Percentiles rank a stretch among this genome's conserved stretches.
Conservation (phyloP, 169 alveolate species). For the Plasmodium blacklocki region DNA sequence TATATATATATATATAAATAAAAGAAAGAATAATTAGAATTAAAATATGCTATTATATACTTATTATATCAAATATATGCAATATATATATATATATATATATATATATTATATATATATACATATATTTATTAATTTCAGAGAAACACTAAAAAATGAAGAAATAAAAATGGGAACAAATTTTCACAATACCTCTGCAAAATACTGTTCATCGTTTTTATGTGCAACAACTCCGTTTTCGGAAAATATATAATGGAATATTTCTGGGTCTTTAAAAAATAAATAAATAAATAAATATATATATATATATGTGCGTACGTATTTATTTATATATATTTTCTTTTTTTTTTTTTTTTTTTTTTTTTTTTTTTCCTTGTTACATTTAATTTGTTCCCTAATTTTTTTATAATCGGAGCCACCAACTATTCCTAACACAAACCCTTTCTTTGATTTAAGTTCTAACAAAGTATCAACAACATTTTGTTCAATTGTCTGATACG, state of each 20-base stretch:
- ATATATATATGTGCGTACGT: neutral
- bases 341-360: constrained; percentile 13
- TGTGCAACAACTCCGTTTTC: constrained; percentile 94
- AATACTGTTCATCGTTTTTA: constrained; percentile 86
- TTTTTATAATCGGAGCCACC: constrained; percentile 91
- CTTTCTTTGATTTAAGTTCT: constrained; percentile 66
- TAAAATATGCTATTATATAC: neutral
- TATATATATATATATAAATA: neutral
- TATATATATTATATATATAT: no score
- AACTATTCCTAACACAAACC: constrained; percentile 83
- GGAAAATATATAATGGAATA: constrained; percentile 88
- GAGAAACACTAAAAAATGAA: no score
- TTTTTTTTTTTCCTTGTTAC: constrained; percentile 42
- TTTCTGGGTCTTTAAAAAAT: constrained; percentile 63
- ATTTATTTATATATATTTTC: neutral
- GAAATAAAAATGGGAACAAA: neutral
- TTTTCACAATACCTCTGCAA: constrained; percentile 66
- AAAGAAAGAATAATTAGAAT: constrained; percentile 1
- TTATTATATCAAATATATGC: neutral
- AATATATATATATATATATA: no score
- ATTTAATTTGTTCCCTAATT: constrained; percentile 84
- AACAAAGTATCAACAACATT: constrained; percentile 84
- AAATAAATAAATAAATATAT: neutral
- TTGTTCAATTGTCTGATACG: constrained; percentile 77
- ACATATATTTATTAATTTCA: no score